Evolutionary conservation across 768 basidiomycete genomes (phyloP), one percentile per base, ranked within the genome.

Genomic region (Boletus rubescentipes): DNA sequence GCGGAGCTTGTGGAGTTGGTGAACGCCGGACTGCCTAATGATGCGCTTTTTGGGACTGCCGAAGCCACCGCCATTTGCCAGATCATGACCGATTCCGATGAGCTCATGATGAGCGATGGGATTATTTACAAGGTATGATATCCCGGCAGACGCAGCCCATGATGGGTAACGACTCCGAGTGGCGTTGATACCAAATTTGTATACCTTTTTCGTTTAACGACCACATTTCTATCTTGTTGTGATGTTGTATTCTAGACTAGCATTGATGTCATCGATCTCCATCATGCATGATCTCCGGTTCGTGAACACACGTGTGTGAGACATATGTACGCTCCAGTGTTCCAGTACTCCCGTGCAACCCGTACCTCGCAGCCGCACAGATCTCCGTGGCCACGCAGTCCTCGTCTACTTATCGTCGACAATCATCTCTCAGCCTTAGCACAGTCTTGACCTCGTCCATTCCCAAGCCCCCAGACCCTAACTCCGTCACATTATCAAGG

Each of bases 21-120:
- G 66, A 98, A 98, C 65, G 78, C 83, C 51, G 91, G 91, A 20
- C 69, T 97, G 50, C 63, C 80, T 9, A 81, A 82, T 3, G 81
- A 80, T 42, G 77, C 77, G 16, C 73, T 94, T 36, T 98, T 92
- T 69, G 89, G 91, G 3, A 87, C 85, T 0, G 77, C 79, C 12
- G 96, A 98, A 70, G 96, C 90, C 2, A 84, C 82, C 6, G 75
- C 78, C 49, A 84, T 86, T 21, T 86, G 87, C 53, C 77, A 83
- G 58, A 70, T 76, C 34, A 97, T 98, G 95, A 79, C 81, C 26
- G 85, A 87, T 62, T 61, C 63, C 15, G 72, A 73, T 49, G 89
- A 95, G 70, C 75, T 98, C 57, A 92, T 97, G 90, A 78, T 93
- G 62, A 88, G 87, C 59, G 91, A 90, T 31, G 89, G 87, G 31